A percentile compares a stretch with the other conserved stretches of the same genome.
These are phyloP conservation scores for Hawksworthiomyces lignivorus DNA, from an alignment of 2,329 filamentous ascomycete species.

Conservation along the genomic window DNA sequence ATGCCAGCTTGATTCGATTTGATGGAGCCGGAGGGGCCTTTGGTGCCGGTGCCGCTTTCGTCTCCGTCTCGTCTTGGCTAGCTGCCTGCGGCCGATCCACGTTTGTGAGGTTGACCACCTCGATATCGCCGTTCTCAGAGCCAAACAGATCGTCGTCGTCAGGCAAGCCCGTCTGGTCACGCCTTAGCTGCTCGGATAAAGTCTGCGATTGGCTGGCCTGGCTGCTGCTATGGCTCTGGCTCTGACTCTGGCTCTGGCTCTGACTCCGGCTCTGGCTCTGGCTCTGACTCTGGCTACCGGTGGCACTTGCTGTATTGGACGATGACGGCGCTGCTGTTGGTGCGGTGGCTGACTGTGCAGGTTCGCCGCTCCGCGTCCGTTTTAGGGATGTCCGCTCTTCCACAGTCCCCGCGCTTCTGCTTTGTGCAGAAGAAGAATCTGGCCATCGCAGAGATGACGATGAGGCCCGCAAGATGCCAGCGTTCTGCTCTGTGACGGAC, in stretches of 20 bases:
- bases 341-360: too few relatives aligned
- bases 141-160: constrained; percentile 10
- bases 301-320: neutral
- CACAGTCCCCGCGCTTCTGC: too few relatives aligned
- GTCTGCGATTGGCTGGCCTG: neutral
- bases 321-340: neutral
- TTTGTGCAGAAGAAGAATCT: too few relatives aligned
- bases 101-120: constrained; percentile 29
- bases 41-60: neutral
- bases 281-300: neutral
- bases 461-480: too few relatives aligned
- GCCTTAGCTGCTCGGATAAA: constrained; percentile 4
- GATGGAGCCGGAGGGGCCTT: neutral
- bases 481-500: too few relatives aligned
- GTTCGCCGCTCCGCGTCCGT: too few relatives aligned
- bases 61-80: neutral
- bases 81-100: constrained; percentile 9
- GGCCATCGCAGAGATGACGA: too few relatives aligned
- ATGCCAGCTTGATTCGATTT: constrained; percentile 43
- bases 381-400: too few relatives aligned
- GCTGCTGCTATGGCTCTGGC: constrained; percentile 1
- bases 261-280: neutral
- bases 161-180: neutral
- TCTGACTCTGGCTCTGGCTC: too few relatives aligned
- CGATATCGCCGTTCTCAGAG: constrained; percentile 17